Conservation (phyloP, 208 protist genomes). For the Trypanosoma vivax region DNA sequence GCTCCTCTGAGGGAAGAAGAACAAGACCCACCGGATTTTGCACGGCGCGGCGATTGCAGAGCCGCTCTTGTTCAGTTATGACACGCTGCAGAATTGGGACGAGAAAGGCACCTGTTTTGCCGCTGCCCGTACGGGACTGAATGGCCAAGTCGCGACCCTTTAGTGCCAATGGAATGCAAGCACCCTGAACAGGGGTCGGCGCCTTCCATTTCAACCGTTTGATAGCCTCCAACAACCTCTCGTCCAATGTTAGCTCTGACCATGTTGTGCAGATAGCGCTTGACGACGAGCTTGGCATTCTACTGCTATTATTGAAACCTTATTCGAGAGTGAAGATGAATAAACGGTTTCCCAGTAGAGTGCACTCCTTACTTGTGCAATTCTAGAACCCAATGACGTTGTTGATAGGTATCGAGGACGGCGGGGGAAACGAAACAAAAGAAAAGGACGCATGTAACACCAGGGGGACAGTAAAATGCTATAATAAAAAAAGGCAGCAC, state of each 20-base stretch:
- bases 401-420: no score
- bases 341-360: no score
- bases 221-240: conserved; percentile 75
- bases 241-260: conserved; percentile 73
- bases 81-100: conserved; percentile 84
- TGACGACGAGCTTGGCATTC: conserved; percentile 3
- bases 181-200: conserved; percentile 92
- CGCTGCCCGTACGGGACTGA: conserved; percentile 81
- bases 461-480: no score
- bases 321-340: no score
- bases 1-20: conserved; percentile 93
- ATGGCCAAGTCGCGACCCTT: conserved; percentile 87
- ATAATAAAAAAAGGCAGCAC: no score
- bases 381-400: no score
- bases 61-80: conserved; percentile 66
- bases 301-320: no score
- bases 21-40: conserved; percentile 86
- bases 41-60: conserved; percentile 26
- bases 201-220: conserved; percentile 69
- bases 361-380: no score
- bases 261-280: conserved; percentile 39
- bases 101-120: conserved; percentile 88
- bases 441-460: no score
- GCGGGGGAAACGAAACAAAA: no score
- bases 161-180: conserved; percentile 91